Evolutionary conservation across 2,329 filamentous ascomycete genomes (phyloP), one percentile per base, ranked within the genome.

Genomic region (Sporothrix pseudoabietina): DNA sequence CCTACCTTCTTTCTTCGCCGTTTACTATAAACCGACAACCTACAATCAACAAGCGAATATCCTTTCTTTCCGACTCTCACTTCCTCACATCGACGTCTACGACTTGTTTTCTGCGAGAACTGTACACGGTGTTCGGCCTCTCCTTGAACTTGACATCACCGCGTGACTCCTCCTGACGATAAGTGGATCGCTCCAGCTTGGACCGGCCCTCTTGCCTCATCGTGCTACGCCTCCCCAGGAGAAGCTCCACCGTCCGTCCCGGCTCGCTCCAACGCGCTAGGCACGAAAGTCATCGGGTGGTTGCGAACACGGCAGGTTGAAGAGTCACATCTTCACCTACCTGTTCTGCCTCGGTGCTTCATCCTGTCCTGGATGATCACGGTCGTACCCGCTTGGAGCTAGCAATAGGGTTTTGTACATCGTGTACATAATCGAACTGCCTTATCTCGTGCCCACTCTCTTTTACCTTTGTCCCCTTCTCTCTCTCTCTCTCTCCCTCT

Each of bases 321-420:
- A 82, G 84, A 86, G 84, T 85, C 81, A 85, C 81, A 73, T 84
- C 82, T 85, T 84, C 80, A 78, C 82, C 81, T 80, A 79, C 81
- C 81, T 83, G 79, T 82, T 82, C 81, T 52, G 59, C 61, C 77
- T 78, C 79, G 77, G 80, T 72, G 71, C 83, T 77, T 78, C 78
- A 78, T 76, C 78, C 76, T 52, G n/a, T 26, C 41, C 79, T 82
- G 82, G 80, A 84, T 84, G 83, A 81, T 81, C 79, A 81, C 81
- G 78, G 79, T 76, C 76, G n/a, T 16, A 22, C 32, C 44, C 57
- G 16, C 54, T 26, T 55, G 26, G 72, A 74, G 71, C 71, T 68
- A 73, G 59, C 71, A 63, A 71, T 72, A 71, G 59, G 69, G 10
- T 73, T 79, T 78, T 76, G 68, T 82, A 79, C 78, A 77, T 79